Base-by-base conservation (phyloP, 495 filamentous ascomycete genomes). In the Saxophila tyrrhenica region DNA sequence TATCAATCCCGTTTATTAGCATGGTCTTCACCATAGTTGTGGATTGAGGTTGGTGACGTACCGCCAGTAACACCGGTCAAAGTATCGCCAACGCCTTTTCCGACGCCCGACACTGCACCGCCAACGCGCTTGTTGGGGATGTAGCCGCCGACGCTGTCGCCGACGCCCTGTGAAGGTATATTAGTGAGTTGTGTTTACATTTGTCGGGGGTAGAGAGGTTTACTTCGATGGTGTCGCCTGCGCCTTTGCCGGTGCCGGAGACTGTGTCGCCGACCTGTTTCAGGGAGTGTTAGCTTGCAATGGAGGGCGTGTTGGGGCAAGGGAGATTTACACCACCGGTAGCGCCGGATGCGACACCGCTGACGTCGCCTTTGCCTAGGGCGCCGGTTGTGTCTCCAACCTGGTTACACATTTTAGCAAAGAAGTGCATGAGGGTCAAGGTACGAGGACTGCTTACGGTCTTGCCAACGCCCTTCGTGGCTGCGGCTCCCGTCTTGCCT, bases 341-440 rank as follows among this genome's bases (percentile, higher is more conserved):
- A 1, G 50, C 56, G 0, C 60, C 60, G 16, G 50, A 46, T 2
- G 60, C 60, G 16, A 56, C 56, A 3, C 60, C 60, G 17, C 44
- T 48, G 15, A 62, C 39, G 45, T 62, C 60, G n/a, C 60, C 60
- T 25, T 56, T 59, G 22, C 56, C 56, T 13, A 62, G 25, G 9
- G 60, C 60, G 5, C 56, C 56, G 8, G 60, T 59, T 20, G 60
- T 62, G 38, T 59, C 60, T 15, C 54, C 48, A 19, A 57, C 46
- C 24, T 20, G 10, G 3, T 7, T 46, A 13, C 2, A 8, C 7
- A 44, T 3, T 5, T 44, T 17, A 44, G 41, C 41, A 44, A 44
- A 5, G 29, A 35, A 35, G 29, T 7, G 29, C 29, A 35, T 35
- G n/a, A 39, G 35, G 9, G 7, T 44, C 41, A 3, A 8, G 16